phyloP scores from a whole-genome alignment of 2,329 filamentous ascomycete genomes.

The Beauveria brongniartii region DNA sequence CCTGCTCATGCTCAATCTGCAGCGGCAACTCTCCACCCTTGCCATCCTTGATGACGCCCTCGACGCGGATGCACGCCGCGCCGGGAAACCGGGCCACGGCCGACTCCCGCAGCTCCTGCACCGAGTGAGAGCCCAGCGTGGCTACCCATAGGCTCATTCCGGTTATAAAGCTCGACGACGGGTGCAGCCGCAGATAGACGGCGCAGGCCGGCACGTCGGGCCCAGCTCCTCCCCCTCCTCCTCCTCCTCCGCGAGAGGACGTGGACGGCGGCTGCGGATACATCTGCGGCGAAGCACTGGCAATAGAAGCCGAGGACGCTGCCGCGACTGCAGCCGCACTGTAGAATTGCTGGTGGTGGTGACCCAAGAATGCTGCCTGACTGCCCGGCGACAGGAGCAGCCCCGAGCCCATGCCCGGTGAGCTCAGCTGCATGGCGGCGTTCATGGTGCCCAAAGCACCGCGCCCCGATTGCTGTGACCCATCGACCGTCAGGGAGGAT shows the following conservation, averaged over 20 bases:
- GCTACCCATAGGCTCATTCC: slow-evolving; percentile 55
- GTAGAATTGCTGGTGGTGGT: slow-evolving; percentile 25
- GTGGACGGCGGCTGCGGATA: slow-evolving; percentile 15
- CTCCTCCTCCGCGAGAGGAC: slow-evolving; percentile 13
- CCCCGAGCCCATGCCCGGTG: slow-evolving; percentile 29
- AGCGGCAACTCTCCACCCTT: slow-evolving; percentile 54
- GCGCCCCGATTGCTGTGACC: slow-evolving; percentile 15
- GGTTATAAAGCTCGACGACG: slow-evolving; percentile 48
- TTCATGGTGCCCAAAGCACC: slow-evolving; percentile 20
- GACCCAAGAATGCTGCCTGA: slow-evolving; percentile 26
- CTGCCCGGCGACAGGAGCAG: slow-evolving; percentile 31
- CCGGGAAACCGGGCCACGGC: slow-evolving; percentile 55
- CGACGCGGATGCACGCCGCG: slow-evolving; percentile 49
- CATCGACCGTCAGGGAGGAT: slow-evolving; percentile 14
- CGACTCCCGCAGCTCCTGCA: slow-evolving; percentile 55
- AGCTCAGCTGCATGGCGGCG: slow-evolving; percentile 21
- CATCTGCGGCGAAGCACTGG: not conserved
- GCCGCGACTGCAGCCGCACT: not conserved
- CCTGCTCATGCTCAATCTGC: slow-evolving; percentile 60
- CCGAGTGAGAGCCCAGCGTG: slow-evolving; percentile 47
- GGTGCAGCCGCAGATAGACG: slow-evolving; percentile 62
- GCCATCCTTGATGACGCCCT: slow-evolving; percentile 56
- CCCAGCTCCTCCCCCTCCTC: not conserved
- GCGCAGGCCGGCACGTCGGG: slow-evolving; percentile 31
- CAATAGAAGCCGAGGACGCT: not conserved